A percentile compares a stretch with the other conserved stretches of the same genome.
Conservation (phyloP, 1,284 basidiomycete genomes). For the Wallemia mellicola region DNA sequence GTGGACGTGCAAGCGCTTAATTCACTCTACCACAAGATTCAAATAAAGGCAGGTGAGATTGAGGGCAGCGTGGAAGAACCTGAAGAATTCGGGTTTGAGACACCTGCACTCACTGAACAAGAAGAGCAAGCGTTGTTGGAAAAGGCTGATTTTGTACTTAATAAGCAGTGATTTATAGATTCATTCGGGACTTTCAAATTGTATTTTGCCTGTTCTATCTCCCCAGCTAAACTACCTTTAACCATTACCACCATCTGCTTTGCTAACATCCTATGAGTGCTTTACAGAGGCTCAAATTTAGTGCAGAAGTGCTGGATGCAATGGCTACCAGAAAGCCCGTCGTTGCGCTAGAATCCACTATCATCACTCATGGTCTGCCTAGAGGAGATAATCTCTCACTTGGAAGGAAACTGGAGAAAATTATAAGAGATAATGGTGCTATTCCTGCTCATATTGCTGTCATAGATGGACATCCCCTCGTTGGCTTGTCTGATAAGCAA, state of each 20-base stretch:
- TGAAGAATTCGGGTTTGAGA: background rate
- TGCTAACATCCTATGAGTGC: too few relatives aligned
- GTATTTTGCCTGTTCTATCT: too few relatives aligned
- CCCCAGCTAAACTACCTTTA: too few relatives aligned
- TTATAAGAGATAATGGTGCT: background rate
- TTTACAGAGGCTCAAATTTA: background rate
- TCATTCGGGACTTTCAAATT: background rate
- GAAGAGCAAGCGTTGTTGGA: background rate
- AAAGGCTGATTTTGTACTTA: background rate
- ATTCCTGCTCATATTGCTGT: background rate
- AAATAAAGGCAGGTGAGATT: background rate
- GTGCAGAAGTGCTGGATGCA: background rate
- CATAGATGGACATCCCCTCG: background rate
- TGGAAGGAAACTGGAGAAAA: background rate
- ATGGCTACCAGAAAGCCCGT: background rate
- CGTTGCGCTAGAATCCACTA: background rate
- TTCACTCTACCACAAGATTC: background rate
- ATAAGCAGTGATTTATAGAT: background rate
- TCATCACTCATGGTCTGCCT: background rate
- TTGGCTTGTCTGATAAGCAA: background rate
- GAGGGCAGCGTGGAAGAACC: background rate
- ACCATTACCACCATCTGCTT: background rate
- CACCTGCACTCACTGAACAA: background rate
- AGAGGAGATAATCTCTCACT: background rate
- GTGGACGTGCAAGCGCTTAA: background rate